Evolutionary conservation across 345 rosid species (phyloP).

Genomic region (Euphorbia tirucalli): DNA sequence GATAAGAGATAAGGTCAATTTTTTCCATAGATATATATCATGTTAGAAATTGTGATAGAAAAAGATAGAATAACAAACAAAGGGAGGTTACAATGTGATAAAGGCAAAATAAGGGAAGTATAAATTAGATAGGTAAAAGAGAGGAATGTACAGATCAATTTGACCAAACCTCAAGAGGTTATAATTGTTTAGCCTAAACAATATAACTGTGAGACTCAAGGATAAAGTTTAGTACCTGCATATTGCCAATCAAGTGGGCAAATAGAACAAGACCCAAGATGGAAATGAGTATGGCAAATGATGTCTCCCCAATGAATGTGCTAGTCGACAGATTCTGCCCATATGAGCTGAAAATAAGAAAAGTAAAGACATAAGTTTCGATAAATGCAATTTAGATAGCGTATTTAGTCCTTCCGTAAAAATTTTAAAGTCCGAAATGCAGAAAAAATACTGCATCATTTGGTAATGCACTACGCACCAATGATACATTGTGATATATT

Average conservation of each 20-base stretch:
- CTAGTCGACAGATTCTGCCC: slow-evolving; percentile 91
- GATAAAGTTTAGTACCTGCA: slow-evolving; percentile 60
- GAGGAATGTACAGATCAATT: no score
- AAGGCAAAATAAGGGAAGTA: no score
- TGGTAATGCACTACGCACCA: not conserved
- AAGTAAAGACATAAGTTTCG: slow-evolving; percentile 17
- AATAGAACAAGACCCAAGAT: slow-evolving; percentile 84
- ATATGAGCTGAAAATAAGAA: slow-evolving; percentile 60
- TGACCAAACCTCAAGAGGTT: no score
- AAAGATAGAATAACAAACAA: no score
- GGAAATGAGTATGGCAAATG: slow-evolving; percentile 79
- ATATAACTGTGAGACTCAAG: slow-evolving; percentile 1
- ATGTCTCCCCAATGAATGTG: slow-evolving; percentile 78
- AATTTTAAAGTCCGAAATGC: not conserved
- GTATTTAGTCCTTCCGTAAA: not conserved
- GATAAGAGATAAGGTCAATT: no score
- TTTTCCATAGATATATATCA: no score
- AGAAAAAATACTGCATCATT: not conserved
- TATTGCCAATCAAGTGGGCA: slow-evolving; percentile 92
- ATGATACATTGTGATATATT: not conserved
- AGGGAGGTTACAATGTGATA: no score
- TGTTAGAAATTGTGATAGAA: no score
- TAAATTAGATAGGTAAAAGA: no score
- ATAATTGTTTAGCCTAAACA: no score
- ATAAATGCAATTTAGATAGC: not conserved